These are phyloP conservation scores for Lophium mytilinum DNA, from an alignment of 495 filamentous ascomycete genomes.

Conservation along the genomic window DNA sequence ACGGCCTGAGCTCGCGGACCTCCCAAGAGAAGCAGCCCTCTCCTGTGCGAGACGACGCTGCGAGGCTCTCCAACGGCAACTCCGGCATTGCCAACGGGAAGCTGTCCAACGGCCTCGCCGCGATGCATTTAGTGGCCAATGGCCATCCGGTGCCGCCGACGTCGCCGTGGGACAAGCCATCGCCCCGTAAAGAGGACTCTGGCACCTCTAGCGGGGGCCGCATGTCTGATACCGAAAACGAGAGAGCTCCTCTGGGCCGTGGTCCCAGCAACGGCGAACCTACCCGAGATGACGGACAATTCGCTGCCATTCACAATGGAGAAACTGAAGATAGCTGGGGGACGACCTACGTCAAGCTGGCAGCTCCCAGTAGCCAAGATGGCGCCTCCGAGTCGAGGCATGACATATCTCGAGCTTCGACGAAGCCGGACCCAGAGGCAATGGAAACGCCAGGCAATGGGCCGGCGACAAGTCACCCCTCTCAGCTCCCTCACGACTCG, in stretches of 20 bases:
- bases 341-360: conserved; percentile 22
- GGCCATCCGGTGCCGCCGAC: conserved; percentile 8
- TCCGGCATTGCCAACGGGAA: conserved; percentile 18
- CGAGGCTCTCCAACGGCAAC: conserved; percentile 19
- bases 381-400: conserved; percentile 10
- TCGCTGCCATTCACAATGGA: conserved; percentile 19
- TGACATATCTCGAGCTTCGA: neutral
- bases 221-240: conserved; percentile 4
- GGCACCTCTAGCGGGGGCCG: conserved; percentile 1
- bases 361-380: conserved; percentile 1
- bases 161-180: conserved; percentile 5
- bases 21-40: conserved; percentile 9
- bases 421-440: conserved; percentile 10
- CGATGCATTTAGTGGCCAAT: conserved; percentile 19
- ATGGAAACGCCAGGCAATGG: neutral
- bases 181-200: conserved; percentile 2
- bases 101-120: conserved; percentile 9
- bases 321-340: conserved; percentile 11
- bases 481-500: conserved; percentile 3
- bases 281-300: conserved; percentile 19
- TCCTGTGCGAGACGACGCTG: conserved; percentile 8
- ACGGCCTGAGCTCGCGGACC: conserved; percentile 10
- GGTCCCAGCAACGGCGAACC: conserved; percentile 9
- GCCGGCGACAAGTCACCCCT: neutral
- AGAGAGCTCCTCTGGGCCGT: conserved; percentile 7